Base-by-base conservation (phyloP, 1,139 yeast species). In the Geotrichum restrictum region DNA sequence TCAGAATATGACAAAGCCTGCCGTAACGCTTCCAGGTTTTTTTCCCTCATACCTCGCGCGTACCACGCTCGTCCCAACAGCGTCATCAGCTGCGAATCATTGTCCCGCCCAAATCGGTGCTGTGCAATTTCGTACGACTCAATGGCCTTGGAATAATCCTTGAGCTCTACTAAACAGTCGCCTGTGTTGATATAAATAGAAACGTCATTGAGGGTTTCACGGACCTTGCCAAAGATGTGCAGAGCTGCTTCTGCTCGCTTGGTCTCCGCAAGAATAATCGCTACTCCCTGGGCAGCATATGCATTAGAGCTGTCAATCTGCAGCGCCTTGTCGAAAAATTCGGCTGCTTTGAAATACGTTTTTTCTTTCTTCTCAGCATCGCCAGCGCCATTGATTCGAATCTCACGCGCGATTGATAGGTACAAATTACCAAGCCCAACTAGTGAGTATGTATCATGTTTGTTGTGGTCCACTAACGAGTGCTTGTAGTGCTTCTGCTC, bases 221-320 rank as follows among this genome's bases (percentile, higher is more conserved):
- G 81, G 51, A 91, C 83, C 62, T 91, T 89, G 69, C 95, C 80
- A 64, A 94, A 83, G 51, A 89, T 83, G 60, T 88, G 95, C 63
- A 89, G 76, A 0, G 98, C 96, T 59, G 83, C 77, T 40, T 80
- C 82, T 21, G 81, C 72, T 56, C 88, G 84, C 63, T 86, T 87
- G 64, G 85, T 85, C 62, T 91, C 98, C 21, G 95, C 95, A 68
- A 88, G 86, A 10, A 91, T 82, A 52, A 93, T 89, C 1, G 98
- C 98, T 58, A 94, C 77, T 50, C 99, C 99, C 69, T 93, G 98
- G 0, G 98, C 98, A 1, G 98, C 99, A 71, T 85, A 93, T 1
- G 93, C 95, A 67, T 93, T 88, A 60, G 79, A 76, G 4, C 93
- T 80, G 70, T 93, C 98, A 36, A 89, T 74, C 48, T 86, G 83